Conservation (phyloP, 2,329 filamentous ascomycete species). For the Westerdykella ornata region DNA sequence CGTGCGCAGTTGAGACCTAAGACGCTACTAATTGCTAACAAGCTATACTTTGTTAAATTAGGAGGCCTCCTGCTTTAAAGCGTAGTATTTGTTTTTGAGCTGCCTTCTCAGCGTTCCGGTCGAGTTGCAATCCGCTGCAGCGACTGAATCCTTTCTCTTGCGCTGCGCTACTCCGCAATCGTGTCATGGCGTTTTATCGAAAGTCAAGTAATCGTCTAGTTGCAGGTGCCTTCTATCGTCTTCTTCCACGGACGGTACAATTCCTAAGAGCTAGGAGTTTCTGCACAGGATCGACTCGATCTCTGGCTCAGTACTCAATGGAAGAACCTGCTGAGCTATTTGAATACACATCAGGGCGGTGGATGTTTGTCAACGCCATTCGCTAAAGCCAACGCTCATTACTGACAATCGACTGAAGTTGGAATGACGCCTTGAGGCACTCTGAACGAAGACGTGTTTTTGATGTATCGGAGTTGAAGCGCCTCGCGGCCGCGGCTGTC, state of each 20-base stretch:
- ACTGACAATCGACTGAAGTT: constrained; percentile 14
- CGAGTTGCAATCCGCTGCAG: no score
- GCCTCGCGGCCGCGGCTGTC: constrained; percentile 23
- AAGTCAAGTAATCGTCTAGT: no score
- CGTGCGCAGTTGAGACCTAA: no score
- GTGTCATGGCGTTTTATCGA: no score
- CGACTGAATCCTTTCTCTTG: no score
- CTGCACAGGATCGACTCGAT: constrained; percentile 6
- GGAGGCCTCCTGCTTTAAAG: no score
- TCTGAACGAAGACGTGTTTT: constrained; percentile 17
- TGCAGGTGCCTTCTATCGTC: neutral
- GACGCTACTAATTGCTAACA: no score
- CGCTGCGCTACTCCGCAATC: no score
- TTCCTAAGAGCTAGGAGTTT: constrained; percentile 3
- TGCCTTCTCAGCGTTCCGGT: no score
- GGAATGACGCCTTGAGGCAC: constrained; percentile 15
- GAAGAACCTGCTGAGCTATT: constrained; percentile 12
- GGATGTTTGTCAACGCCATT: constrained; percentile 13
- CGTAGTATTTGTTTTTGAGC: no score
- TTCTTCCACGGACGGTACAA: neutral
- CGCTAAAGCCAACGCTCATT: constrained; percentile 1
- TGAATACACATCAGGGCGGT: constrained; percentile 20
- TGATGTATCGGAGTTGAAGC: constrained; percentile 18
- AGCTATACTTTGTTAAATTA: no score
- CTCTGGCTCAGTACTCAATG: constrained; percentile 4